phyloP scores from a whole-genome alignment of 495 filamentous ascomycete genomes.

The Penicillium paradoxum region DNA sequence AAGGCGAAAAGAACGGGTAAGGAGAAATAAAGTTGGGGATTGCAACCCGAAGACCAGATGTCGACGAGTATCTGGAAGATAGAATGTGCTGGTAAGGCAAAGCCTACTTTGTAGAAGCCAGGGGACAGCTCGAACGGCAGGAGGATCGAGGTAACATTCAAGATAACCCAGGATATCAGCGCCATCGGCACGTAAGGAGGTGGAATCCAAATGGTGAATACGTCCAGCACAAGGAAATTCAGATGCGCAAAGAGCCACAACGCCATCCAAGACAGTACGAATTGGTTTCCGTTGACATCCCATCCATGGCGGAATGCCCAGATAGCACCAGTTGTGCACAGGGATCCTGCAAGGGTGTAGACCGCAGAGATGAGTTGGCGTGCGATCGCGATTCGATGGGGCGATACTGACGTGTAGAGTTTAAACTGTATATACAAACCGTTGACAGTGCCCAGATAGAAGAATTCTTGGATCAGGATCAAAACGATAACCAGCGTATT shows the following conservation, averaged over 20 bases:
- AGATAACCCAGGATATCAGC: constrained; percentile 45
- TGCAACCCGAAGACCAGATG: constrained; percentile 48
- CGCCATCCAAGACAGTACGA: constrained; percentile 41
- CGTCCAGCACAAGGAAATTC: constrained; percentile 47
- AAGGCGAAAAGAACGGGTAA: constrained; percentile 43
- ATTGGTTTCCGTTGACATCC: constrained; percentile 44
- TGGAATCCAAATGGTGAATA: constrained; percentile 43
- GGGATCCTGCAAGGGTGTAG: constrained; percentile 44
- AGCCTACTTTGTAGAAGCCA: constrained; percentile 44
- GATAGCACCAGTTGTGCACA: constrained; percentile 42
- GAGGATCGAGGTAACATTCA: constrained; percentile 44
- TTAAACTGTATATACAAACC: constrained; percentile 41
- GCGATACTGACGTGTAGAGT: constrained; percentile 32
- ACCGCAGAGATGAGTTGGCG: constrained; percentile 34
- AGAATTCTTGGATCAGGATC: constrained; percentile 50
- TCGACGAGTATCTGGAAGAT: constrained; percentile 41
- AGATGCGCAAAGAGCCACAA: constrained; percentile 50
- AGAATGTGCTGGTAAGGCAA: constrained; percentile 43
- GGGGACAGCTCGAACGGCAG: constrained; percentile 45
- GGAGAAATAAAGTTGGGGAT: constrained; percentile 35
- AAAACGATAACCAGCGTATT: constrained; percentile 49
- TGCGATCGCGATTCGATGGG: constrained; percentile 38
- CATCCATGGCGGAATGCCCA: constrained; percentile 48
- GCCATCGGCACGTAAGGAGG: constrained; percentile 40
- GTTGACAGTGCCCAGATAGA: constrained; percentile 43